phyloP scores from a whole-genome alignment of 1,284 basidiomycete species.

The Melampsora larici-populina region DNA sequence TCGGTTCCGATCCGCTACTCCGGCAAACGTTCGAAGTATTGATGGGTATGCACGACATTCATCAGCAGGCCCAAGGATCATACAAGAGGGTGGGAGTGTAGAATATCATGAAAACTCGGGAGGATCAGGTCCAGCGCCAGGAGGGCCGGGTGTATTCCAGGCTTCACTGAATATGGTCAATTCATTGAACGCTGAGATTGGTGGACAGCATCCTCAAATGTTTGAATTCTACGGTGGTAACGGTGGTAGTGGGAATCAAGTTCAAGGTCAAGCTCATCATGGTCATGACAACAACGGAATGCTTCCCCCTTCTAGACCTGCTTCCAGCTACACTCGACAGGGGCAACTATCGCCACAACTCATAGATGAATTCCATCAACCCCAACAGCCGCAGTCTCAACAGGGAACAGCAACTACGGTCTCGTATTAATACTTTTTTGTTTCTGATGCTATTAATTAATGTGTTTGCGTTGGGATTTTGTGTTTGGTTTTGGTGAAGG shows the following conservation, averaged over 20 bases:
- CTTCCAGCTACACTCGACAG: not conserved
- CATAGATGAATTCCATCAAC: too few relatives aligned
- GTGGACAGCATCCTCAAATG: not conserved
- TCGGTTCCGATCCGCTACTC: conserved; percentile 29
- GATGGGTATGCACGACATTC: conserved; percentile 32
- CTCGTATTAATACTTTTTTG: too few relatives aligned
- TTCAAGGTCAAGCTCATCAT: not conserved
- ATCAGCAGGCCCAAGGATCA: conserved; percentile 9
- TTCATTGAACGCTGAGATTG: conserved; percentile 34
- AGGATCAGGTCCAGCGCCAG: not conserved
- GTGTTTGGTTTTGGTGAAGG: too few relatives aligned
- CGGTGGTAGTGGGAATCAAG: not conserved
- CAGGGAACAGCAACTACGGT: too few relatives aligned
- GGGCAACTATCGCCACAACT: too few relatives aligned
- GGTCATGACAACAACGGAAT: not conserved
- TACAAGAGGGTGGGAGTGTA: conserved; percentile 10
- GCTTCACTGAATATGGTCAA: conserved; percentile 40
- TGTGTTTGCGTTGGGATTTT: too few relatives aligned
- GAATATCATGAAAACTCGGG: not conserved
- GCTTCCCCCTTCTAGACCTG: not conserved
- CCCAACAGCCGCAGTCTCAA: too few relatives aligned
- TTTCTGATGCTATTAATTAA: too few relatives aligned
- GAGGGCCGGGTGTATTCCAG: conserved; percentile 12
- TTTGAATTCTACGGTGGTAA: not conserved
- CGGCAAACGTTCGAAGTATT: conserved; percentile 25